Conservation (phyloP, 2,329 filamentous ascomycete species). For the Sphaerulina populicola region DNA sequence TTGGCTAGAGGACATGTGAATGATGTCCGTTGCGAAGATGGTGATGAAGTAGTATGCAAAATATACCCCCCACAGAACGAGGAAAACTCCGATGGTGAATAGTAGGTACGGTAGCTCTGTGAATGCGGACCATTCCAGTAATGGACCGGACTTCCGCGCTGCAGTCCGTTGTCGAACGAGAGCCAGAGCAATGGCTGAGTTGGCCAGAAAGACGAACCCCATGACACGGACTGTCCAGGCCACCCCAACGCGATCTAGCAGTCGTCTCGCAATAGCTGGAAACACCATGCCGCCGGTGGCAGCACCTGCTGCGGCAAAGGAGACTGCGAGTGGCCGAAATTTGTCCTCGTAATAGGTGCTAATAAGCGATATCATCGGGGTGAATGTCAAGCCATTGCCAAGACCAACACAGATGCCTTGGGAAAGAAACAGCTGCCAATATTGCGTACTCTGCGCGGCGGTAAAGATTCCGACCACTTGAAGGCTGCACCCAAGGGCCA, state of each 20-base stretch:
- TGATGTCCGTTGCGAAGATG: conserved; percentile 36
- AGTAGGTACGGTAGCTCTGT: conserved; percentile 36
- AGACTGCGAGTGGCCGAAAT: conserved; percentile 41
- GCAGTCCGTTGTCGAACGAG: conserved; percentile 31
- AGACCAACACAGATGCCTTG: conserved; percentile 41
- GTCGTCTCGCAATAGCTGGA: conserved; percentile 42
- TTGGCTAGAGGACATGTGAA: neutral
- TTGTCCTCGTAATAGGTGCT: conserved; percentile 42
- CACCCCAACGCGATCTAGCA: conserved; percentile 45
- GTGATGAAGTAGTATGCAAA: conserved; percentile 50
- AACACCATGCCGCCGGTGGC: conserved; percentile 48
- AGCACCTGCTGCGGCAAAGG: conserved; percentile 51
- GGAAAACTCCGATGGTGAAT: conserved; percentile 34
- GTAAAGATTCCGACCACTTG: conserved; percentile 1
- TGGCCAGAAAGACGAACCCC: conserved; percentile 38
- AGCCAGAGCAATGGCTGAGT: conserved; percentile 34
- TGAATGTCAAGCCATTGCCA: conserved; percentile 49
- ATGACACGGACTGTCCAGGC: conserved; percentile 47
- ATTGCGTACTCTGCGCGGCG: neutral
- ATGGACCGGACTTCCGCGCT: conserved; percentile 28
- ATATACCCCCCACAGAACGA: conserved; percentile 31
- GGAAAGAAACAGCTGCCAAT: conserved; percentile 40
- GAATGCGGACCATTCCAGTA: conserved; percentile 25
- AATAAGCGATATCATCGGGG: conserved; percentile 54
- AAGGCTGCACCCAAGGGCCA: neutral